Conservation (phyloP, 176 grass and related monocot genomes). For the Calamus simplicifolius region DNA sequence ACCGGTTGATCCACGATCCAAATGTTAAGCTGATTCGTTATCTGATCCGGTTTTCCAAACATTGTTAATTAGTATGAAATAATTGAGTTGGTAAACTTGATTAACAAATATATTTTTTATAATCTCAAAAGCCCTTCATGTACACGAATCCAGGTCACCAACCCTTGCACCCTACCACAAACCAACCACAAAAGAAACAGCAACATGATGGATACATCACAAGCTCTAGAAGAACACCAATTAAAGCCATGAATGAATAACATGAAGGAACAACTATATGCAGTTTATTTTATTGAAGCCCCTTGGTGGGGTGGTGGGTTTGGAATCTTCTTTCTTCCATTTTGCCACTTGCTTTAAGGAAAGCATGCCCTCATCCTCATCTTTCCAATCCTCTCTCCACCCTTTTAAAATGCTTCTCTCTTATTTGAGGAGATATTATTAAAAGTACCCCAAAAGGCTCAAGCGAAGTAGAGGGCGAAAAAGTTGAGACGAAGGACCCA, state of each 20-base stretch:
- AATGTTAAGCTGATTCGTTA: too few relatives aligned
- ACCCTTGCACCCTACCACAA: slow-evolving; percentile 2
- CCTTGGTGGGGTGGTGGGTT: slow-evolving; percentile 9
- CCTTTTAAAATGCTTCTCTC: slow-evolving; percentile 26
- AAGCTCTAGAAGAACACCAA: slow-evolving; percentile 11
- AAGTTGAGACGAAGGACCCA: slow-evolving; percentile 31
- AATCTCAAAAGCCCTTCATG: not conserved
- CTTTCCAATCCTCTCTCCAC: not conserved
- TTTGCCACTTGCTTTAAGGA: slow-evolving; percentile 1
- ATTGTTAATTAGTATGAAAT: too few relatives aligned
- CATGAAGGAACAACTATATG: slow-evolving; percentile 13
- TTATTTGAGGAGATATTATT: slow-evolving; percentile 34
- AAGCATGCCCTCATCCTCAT: not conserved
- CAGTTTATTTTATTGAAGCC: slow-evolving; percentile 16
- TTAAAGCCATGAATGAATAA: slow-evolving; percentile 17
- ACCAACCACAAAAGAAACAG: slow-evolving; percentile 5
- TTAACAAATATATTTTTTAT: too few relatives aligned
- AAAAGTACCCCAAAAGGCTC: slow-evolving; percentile 30
- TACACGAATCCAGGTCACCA: slow-evolving; percentile 11
- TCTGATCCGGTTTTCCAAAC: too few relatives aligned
- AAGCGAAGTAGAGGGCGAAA: not conserved
- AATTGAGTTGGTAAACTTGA: too few relatives aligned
- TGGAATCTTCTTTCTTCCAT: slow-evolving; percentile 45
- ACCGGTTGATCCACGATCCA: too few relatives aligned
- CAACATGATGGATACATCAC: too few relatives aligned